Evolutionary conservation across 75 land plant genomes (phyloP).

Genomic region (Selaginella tamariscina): DNA sequence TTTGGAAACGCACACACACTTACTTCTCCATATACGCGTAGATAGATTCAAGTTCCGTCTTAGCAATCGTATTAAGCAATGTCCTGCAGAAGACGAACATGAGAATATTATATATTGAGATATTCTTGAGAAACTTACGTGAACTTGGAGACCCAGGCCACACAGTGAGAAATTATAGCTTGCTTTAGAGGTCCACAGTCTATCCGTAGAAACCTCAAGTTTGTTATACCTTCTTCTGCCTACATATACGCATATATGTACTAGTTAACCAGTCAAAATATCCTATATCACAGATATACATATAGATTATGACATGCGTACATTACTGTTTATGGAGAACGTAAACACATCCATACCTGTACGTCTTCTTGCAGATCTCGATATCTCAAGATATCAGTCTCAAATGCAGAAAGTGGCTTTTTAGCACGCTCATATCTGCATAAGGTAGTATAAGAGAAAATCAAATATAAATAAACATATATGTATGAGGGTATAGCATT

Average conservation of each 20-base stretch:
- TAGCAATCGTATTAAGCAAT: conserved; percentile 21
- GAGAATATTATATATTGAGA: no score
- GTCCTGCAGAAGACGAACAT: conserved; percentile 20
- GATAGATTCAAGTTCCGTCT: conserved; percentile 22
- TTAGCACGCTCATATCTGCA: conserved; percentile 29
- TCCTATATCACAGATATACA: no score
- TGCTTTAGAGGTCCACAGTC: conserved; percentile 27
- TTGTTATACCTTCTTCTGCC: conserved; percentile 26
- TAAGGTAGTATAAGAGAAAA: conserved; percentile 2
- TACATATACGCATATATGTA: not conserved
- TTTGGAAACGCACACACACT: no score
- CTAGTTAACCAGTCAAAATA: no score
- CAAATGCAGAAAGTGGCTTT: conserved; percentile 26
- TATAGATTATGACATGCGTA: no score
- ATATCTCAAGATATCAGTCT: conserved; percentile 22
- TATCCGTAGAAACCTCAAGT: conserved; percentile 19
- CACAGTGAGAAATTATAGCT: conserved; percentile 21
- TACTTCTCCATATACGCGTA: conserved; percentile 20
- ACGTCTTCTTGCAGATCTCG: conserved; percentile 25
- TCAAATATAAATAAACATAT: no score
- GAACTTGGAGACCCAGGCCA: conserved; percentile 20
- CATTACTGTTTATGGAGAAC: no score
- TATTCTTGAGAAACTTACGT: no score
- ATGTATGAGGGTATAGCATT: no score
- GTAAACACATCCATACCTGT: conserved; percentile 14